Conservation (phyloP, 192 early-diverging fungal genomes). For the Linnemannia schmuckeri region DNA sequence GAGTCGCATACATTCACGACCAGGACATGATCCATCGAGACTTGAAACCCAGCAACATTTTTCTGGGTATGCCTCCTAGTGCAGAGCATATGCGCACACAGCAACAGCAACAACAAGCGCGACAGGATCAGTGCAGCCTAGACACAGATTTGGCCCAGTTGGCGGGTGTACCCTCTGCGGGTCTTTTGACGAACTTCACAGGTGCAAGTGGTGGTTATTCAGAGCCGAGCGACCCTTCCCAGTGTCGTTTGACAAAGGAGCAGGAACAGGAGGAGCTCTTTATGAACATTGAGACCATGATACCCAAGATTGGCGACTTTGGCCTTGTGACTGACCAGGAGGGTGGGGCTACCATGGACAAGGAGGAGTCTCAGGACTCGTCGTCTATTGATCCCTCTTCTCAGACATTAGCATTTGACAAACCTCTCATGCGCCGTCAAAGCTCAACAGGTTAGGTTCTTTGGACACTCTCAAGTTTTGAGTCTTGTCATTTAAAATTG, state of each 20-base stretch:
- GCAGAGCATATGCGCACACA: conserved; percentile 19
- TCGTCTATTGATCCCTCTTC: neutral
- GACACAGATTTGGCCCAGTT: conserved; percentile 12
- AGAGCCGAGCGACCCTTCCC: neutral
- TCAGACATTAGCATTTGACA: neutral
- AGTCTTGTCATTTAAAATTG: neutral
- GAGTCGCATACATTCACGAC: conserved; percentile 80
- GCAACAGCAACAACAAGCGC: neutral
- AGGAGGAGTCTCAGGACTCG: neutral
- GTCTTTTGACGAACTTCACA: neutral
- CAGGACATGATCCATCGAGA: conserved; percentile 83
- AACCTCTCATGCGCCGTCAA: conserved; percentile 30
- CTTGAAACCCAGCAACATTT: conserved; percentile 81
- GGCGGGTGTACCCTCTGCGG: neutral
- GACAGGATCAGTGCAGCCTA: neutral
- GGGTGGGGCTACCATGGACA: conserved; percentile 32
- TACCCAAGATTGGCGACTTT: conserved; percentile 96
- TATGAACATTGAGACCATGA: conserved; percentile 59
- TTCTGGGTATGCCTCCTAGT: conserved; percentile 60
- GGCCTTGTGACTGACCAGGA: conserved; percentile 86
- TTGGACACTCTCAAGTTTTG: neutral
- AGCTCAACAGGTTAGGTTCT: conserved; percentile 30
- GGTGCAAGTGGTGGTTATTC: neutral
- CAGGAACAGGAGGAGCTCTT: conserved; percentile 58
- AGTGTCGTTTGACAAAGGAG: conserved; percentile 25